These are phyloP conservation scores for Chlamydomonas eustigma DNA, from an alignment of 139 green algal species.

Conservation along the genomic window DNA sequence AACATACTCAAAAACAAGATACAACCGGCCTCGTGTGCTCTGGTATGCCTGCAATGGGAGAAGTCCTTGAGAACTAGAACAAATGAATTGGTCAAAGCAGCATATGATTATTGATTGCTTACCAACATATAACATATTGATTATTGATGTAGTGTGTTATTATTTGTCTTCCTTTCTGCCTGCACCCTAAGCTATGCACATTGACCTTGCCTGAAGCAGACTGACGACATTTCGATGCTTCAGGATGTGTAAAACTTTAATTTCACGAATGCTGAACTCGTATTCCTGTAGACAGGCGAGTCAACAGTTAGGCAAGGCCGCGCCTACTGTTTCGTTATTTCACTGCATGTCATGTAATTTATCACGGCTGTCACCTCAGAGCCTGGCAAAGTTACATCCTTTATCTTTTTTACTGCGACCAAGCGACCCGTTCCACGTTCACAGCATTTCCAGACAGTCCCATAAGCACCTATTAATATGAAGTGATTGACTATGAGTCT, in stretches of 20 bases:
- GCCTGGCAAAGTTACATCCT: constrained; percentile 29
- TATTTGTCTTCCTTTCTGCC: no score
- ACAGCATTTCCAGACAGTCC: constrained; percentile 53
- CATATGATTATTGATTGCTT: no score
- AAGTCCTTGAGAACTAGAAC: not conserved
- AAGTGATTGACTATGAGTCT: no score
- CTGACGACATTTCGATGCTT: constrained; percentile 62
- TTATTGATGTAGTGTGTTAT: no score
- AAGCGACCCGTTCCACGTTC: constrained; percentile 49
- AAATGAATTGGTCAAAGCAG: no score
- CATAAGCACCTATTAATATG: constrained; percentile 70
- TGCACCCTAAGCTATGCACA: no score
- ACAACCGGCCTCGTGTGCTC: constrained; percentile 48
- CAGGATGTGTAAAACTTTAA: constrained; percentile 52
- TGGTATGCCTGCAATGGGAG: constrained; percentile 40
- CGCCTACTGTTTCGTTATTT: not conserved
- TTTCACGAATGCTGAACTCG: constrained; percentile 63
- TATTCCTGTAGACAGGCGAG: constrained; percentile 30
- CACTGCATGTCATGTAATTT: not conserved
- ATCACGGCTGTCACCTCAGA: constrained; percentile 15
- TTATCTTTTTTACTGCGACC: constrained; percentile 75
- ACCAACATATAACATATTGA: no score
- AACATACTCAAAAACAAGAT: constrained; percentile 78
- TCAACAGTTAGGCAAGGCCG: not conserved
- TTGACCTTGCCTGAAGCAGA: constrained; percentile 54